phyloP scores from a whole-genome alignment of 2,329 filamentous ascomycete species.

The Intubia oerlemansii region DNA sequence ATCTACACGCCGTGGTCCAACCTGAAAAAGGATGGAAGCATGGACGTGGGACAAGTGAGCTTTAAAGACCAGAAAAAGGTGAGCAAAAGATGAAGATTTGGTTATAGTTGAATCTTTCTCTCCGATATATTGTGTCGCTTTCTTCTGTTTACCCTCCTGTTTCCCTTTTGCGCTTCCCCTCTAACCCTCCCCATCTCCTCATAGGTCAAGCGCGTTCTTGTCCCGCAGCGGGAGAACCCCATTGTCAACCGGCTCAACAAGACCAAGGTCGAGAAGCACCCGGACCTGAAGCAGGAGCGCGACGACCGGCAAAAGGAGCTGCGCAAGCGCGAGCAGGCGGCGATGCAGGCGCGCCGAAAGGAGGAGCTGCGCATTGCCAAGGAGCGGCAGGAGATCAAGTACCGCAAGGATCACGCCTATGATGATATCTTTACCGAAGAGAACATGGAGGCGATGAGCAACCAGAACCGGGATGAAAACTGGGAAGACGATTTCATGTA shows the following conservation, averaged over 20 bases:
- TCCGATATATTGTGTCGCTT: neutral
- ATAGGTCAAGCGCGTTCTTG: slow-evolving; percentile 60
- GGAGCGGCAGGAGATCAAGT: slow-evolving; percentile 76
- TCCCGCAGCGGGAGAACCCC: slow-evolving; percentile 62
- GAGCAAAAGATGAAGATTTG: no score
- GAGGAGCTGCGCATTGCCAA: slow-evolving; percentile 32
- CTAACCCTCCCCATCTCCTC: no score
- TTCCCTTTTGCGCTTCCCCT: no score
- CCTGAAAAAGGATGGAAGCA: slow-evolving; percentile 82
- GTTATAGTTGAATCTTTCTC: neutral
- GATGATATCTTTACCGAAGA: slow-evolving; percentile 80
- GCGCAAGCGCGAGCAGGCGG: slow-evolving; percentile 47
- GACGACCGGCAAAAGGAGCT: slow-evolving; percentile 55
- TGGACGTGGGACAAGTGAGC: slow-evolving; percentile 85
- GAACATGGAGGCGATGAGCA: slow-evolving; percentile 54
- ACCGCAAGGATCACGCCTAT: slow-evolving; percentile 94
- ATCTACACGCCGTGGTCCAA: slow-evolving; percentile 97
- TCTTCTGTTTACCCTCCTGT: no score
- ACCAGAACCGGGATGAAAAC: slow-evolving; percentile 59
- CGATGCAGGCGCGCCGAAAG: slow-evolving; percentile 21
- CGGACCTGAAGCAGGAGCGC: slow-evolving; percentile 64
- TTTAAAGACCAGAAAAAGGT: slow-evolving; percentile 77
- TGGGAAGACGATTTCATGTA: slow-evolving; percentile 93
- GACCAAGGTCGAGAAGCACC: slow-evolving; percentile 74
- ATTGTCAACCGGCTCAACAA: slow-evolving; percentile 98